Evolutionary conservation across 192 early-diverging fungal species (phyloP).

Genomic region (Borealophlyctis nickersoniae): DNA sequence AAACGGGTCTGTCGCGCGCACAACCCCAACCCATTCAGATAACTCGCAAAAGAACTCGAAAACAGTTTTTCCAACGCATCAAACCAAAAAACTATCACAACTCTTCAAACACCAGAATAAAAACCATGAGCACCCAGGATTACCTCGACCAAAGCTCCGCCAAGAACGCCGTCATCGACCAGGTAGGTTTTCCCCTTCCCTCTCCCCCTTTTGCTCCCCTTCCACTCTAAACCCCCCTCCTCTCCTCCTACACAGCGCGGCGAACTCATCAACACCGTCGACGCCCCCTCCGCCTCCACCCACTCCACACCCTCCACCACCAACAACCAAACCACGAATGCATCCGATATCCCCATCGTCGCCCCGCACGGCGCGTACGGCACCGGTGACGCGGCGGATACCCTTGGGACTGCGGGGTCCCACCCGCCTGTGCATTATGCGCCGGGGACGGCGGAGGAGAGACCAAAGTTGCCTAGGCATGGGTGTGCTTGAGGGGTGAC

Average conservation of each 20-base stretch:
- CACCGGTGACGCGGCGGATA: background rate
- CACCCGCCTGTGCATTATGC: background rate
- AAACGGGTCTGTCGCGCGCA: too few relatives aligned
- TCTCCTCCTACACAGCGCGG: background rate
- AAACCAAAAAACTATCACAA: too few relatives aligned
- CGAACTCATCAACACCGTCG: background rate
- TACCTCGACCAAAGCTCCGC: background rate
- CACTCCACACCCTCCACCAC: background rate
- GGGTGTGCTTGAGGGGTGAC: too few relatives aligned
- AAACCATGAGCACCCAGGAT: background rate
- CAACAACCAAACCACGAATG: background rate
- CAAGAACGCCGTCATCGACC: background rate
- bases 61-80: too few relatives aligned
- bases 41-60: too few relatives aligned
- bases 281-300: background rate
- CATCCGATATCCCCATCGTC: background rate
- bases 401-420: background rate
- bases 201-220: background rate
- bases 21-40: too few relatives aligned
- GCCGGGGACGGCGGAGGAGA: background rate
- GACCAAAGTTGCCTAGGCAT: background rate
- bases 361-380: background rate
- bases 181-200: background rate
- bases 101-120: too few relatives aligned
- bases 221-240: background rate